Conservation (phyloP, 495 filamentous ascomycete genomes). For the Letharia columbiana region DNA sequence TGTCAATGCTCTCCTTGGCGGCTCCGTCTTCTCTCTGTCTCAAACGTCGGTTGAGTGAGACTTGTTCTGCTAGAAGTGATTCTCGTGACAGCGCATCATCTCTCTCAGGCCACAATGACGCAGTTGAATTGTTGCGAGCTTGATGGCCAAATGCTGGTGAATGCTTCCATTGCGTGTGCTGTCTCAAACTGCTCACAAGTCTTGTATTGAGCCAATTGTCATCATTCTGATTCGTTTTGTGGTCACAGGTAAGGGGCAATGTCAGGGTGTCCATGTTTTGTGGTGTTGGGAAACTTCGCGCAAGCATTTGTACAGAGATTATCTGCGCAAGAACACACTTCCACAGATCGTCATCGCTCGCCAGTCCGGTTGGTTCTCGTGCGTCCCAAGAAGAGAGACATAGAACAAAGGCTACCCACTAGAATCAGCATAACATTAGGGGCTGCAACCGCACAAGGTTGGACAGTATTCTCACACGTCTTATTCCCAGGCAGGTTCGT, state of each 20-base stretch:
- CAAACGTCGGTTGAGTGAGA: background rate
- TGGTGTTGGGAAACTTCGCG: constrained; percentile 28
- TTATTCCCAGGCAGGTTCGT: constrained; percentile 5
- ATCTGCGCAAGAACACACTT: constrained; percentile 6
- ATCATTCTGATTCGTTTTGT: background rate
- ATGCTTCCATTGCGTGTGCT: constrained; percentile 28
- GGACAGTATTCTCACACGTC: constrained; percentile 7
- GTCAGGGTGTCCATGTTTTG: constrained; percentile 13
- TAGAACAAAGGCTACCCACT: background rate
- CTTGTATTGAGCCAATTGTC: constrained; percentile 14
- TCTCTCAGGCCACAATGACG: constrained; percentile 17
- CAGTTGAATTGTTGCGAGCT: constrained; percentile 27
- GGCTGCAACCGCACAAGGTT: background rate
- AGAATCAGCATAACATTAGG: background rate
- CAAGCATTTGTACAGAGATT: constrained; percentile 27
- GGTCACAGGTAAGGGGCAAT: constrained; percentile 1
- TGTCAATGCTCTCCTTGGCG: background rate
- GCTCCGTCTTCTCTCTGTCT: background rate
- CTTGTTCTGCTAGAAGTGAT: constrained; percentile 5
- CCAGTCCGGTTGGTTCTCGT: background rate
- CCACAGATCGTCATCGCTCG: background rate
- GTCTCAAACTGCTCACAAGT: constrained; percentile 29
- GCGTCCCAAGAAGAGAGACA: constrained; percentile 7
- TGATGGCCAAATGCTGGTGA: constrained; percentile 30
- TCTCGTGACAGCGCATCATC: background rate